These are phyloP conservation scores for Ramaria rubella DNA, from an alignment of 768 basidiomycete species.

Conservation along the genomic window DNA sequence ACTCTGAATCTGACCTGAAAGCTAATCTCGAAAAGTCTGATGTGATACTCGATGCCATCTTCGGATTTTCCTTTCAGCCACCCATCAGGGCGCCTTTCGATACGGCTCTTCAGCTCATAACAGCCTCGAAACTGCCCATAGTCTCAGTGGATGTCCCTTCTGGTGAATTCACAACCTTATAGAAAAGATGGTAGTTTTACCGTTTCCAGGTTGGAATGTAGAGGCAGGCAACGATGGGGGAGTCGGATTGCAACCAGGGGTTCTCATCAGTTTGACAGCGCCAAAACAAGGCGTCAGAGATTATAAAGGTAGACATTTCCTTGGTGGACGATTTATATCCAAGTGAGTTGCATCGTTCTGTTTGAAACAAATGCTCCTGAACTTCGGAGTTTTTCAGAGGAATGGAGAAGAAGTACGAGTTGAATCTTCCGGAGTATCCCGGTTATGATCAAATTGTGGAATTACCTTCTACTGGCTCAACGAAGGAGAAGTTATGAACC, in stretches of 20 bases:
- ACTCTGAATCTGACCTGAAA: conserved; percentile 32
- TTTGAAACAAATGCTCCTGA: not conserved
- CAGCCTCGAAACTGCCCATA: conserved; percentile 64
- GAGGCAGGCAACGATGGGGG: conserved; percentile 49
- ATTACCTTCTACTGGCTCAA: conserved; percentile 28
- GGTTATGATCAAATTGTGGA: conserved; percentile 83
- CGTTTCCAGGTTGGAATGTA: conserved; percentile 71
- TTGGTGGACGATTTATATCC: conserved; percentile 91
- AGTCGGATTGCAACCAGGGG: conserved; percentile 61
- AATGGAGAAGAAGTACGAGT: conserved; percentile 63
- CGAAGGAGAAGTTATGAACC: conserved; percentile 2
- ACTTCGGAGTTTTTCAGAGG: conserved; percentile 35
- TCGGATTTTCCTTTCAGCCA: conserved; percentile 95
- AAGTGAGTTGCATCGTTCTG: conserved; percentile 45
- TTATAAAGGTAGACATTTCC: conserved; percentile 81
- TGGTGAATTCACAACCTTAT: conserved; percentile 23
- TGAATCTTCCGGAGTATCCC: conserved; percentile 80
- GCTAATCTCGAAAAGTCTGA: conserved; percentile 55
- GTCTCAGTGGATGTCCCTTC: conserved; percentile 95
- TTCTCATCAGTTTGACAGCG: conserved; percentile 86
- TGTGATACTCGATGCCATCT: conserved; percentile 91
- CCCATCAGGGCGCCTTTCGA: conserved; percentile 90
- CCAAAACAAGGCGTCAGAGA: conserved; percentile 81
- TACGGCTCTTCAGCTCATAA: conserved; percentile 58
- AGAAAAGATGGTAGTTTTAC: not conserved